Conservation (phyloP, 345 rosid species). For the Crucihimalaya himalaica region DNA sequence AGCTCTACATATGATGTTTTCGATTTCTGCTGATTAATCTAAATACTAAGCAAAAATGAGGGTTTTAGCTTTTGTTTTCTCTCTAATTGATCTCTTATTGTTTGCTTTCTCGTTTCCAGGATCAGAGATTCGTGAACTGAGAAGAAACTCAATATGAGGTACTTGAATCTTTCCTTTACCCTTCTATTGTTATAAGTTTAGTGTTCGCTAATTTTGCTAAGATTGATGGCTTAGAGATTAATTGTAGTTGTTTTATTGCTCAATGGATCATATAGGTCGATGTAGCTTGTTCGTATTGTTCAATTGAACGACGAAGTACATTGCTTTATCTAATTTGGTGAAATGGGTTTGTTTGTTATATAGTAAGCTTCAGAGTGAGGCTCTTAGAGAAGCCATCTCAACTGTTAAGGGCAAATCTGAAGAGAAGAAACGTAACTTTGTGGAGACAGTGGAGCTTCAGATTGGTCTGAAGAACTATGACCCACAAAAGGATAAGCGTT, state of each 20-base stretch:
- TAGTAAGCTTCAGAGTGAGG: conserved; percentile 78
- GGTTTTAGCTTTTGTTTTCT: background rate
- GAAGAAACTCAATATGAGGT: conserved; percentile 38
- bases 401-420: conserved; percentile 38
- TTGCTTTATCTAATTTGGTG: background rate
- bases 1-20: background rate
- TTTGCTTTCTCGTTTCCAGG: conserved; percentile 9
- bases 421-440: conserved; percentile 65
- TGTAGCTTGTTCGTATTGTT: background rate
- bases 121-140: conserved; percentile 4
- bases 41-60: background rate
- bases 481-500: conserved; percentile 87
- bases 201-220: background rate
- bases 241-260: background rate
- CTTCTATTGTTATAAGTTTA: background rate
- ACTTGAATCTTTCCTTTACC: background rate
- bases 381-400: conserved; percentile 61
- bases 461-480: conserved; percentile 82
- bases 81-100: background rate
- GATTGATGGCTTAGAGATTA: background rate
- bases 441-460: conserved; percentile 80
- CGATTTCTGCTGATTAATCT: background rate
- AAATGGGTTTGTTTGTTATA: conserved; percentile 2
- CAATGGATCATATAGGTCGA: background rate
- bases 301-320: background rate